Evolutionary conservation across 176 grass and related monocot species (phyloP).

Genomic region (Poa annua): DNA sequence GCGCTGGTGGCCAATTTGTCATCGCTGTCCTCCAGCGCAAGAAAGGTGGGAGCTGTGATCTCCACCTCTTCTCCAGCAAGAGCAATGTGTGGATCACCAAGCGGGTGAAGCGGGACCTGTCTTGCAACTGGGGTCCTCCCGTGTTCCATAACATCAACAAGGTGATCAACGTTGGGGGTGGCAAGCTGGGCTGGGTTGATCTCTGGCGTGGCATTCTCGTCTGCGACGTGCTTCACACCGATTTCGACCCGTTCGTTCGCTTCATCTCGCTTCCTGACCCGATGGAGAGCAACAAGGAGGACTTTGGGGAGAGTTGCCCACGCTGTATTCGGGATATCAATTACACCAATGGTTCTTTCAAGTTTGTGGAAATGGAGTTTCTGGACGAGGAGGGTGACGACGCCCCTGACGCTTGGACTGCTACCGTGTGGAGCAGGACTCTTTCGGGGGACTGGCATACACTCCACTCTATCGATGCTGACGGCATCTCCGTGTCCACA

Average conservation of each 20-base stretch:
- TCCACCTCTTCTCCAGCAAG: background rate
- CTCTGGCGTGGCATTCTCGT: background rate
- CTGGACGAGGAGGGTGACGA: background rate
- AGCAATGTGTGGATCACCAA: background rate
- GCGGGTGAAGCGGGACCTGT: background rate
- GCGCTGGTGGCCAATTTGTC: background rate
- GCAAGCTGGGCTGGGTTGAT: conserved; percentile 13
- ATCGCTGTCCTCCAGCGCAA: background rate
- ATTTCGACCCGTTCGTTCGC: background rate
- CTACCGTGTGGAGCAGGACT: background rate
- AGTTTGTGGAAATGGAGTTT: background rate
- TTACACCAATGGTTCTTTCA: background rate
- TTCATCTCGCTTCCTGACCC: background rate
- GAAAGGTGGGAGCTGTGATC: background rate
- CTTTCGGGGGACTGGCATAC: background rate
- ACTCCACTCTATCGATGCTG: background rate
- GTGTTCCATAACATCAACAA: background rate
- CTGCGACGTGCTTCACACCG: background rate
- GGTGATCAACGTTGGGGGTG: background rate
- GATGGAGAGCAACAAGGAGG: background rate
- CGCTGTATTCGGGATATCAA: background rate
- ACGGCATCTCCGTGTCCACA: background rate
- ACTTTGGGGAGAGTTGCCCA: background rate
- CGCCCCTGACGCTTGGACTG: background rate
- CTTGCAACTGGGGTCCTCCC: background rate